These are phyloP conservation scores for Hymenotorrendiella dingleyae DNA, from an alignment of 2,329 filamentous ascomycete genomes.

Conservation along the genomic window DNA sequence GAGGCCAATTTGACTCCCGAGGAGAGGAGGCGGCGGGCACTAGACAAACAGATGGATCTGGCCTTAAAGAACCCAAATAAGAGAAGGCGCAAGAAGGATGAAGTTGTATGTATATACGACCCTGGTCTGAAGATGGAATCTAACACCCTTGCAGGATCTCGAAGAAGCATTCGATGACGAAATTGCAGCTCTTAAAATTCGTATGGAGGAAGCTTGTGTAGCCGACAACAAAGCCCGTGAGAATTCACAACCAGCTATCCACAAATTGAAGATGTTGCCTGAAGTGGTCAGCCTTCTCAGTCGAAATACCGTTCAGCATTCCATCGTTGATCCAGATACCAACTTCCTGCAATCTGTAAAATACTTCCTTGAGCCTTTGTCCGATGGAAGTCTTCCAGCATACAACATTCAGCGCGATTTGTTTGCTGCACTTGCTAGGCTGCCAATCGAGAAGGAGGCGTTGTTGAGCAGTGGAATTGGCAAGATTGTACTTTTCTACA, in stretches of 20 bases:
- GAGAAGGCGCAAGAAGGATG: slow-evolving; percentile 66
- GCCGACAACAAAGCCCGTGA: slow-evolving; percentile 79
- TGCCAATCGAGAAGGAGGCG: slow-evolving; percentile 87
- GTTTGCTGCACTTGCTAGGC: slow-evolving; percentile 69
- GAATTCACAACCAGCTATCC: slow-evolving; percentile 72
- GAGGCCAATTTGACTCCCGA: slow-evolving; percentile 79
- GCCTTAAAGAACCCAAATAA: slow-evolving; percentile 77
- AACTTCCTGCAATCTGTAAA: slow-evolving; percentile 93
- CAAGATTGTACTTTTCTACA: slow-evolving; percentile 96
- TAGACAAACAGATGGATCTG: slow-evolving; percentile 82
- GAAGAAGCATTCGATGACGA: slow-evolving; percentile 87
- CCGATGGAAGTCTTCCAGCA: slow-evolving; percentile 87
- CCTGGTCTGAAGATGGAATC: slow-evolving; percentile 1
- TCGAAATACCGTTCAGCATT: slow-evolving; percentile 77
- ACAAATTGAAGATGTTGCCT: slow-evolving; percentile 90
- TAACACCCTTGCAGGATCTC: slow-evolving; percentile 57
- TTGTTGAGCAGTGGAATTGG: slow-evolving; percentile 89
- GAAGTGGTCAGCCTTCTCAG: slow-evolving; percentile 86
- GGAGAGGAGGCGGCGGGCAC: slow-evolving; percentile 74
- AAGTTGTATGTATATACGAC: slow-evolving; percentile 59
- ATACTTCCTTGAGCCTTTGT: slow-evolving; percentile 93
- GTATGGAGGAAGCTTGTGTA: slow-evolving; percentile 87
- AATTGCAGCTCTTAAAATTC: slow-evolving; percentile 78
- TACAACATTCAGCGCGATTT: slow-evolving; percentile 97
- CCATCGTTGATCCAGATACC: slow-evolving; percentile 86